Conservation (phyloP, 2,329 filamentous ascomycete species). For the Neonectria neomacrospora region DNA sequence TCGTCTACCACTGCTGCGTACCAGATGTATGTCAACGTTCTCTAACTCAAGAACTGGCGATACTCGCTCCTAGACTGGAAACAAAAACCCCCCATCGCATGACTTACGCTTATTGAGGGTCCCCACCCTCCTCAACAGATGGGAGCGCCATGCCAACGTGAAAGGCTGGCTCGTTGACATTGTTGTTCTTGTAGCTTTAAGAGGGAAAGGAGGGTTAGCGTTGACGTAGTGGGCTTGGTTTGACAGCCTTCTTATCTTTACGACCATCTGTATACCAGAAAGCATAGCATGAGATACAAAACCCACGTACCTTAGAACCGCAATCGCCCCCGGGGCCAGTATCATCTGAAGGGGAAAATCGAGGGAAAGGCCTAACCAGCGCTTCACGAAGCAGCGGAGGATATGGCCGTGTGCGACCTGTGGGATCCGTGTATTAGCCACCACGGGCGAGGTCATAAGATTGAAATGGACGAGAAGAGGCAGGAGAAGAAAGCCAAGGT, state of each 20-base stretch:
- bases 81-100: no score
- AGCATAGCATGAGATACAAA: no score
- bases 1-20: no score
- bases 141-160: conserved; percentile 55
- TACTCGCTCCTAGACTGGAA: no score
- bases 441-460: not conserved
- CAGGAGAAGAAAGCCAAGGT: no score
- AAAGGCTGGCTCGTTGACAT: conserved; percentile 53
- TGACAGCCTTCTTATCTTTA: not conserved
- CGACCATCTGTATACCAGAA: not conserved
- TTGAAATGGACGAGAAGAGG: not conserved
- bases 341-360: conserved; percentile 55
- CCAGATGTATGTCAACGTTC: no score
- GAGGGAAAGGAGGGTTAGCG: not conserved
- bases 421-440: not conserved
- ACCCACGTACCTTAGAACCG: conserved; percentile 44
- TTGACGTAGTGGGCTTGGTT: not conserved
- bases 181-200: conserved; percentile 52
- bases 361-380: conserved; percentile 57
- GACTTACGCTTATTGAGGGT: no score
- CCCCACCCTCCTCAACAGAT: not conserved
- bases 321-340: conserved; percentile 56
- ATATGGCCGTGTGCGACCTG: conserved; percentile 57
- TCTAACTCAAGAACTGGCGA: no score
- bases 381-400: conserved; percentile 57